These are phyloP conservation scores for Chlamydomonas reinhardtii DNA, from an alignment of 163 green algal genomes.

Conservation along the genomic window DNA sequence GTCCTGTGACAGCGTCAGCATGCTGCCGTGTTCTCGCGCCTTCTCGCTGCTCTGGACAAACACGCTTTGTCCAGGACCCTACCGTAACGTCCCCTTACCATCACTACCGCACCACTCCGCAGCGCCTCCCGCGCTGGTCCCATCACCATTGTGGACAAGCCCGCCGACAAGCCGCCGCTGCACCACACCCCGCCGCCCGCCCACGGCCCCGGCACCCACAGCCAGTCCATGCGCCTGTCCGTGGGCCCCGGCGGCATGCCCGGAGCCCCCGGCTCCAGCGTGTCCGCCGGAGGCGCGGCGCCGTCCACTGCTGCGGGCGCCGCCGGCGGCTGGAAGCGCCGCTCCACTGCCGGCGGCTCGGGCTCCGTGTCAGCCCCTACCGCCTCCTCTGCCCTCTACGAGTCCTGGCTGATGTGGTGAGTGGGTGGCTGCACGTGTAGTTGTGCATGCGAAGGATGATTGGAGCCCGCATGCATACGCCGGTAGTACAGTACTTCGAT, in stretches of 20 bases:
- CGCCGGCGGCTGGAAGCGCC: background rate
- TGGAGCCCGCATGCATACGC: no score
- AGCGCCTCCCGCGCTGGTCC: background rate
- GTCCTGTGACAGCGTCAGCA: no score
- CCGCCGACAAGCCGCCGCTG: background rate
- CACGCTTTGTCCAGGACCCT: no score
- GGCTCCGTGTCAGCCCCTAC: background rate
- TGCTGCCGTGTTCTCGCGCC: no score
- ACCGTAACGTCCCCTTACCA: no score
- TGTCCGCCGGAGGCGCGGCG: background rate
- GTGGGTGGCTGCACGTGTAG: no score
- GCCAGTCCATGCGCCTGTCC: background rate
- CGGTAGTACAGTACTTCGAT: no score
- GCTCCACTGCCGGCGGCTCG: background rate
- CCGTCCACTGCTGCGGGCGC: background rate
- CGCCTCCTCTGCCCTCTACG: constrained; percentile 37
- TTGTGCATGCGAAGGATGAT: no score
- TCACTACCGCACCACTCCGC: background rate
- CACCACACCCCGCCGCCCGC: background rate
- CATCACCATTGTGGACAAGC: background rate
- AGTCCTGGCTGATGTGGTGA: constrained; percentile 58
- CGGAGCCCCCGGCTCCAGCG: background rate
- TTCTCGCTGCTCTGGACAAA: no score
- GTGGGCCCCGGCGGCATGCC: background rate
- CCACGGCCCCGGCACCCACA: background rate